Conservation (phyloP, 1,139 yeast genomes). For the Suhomyces panamericanus region DNA sequence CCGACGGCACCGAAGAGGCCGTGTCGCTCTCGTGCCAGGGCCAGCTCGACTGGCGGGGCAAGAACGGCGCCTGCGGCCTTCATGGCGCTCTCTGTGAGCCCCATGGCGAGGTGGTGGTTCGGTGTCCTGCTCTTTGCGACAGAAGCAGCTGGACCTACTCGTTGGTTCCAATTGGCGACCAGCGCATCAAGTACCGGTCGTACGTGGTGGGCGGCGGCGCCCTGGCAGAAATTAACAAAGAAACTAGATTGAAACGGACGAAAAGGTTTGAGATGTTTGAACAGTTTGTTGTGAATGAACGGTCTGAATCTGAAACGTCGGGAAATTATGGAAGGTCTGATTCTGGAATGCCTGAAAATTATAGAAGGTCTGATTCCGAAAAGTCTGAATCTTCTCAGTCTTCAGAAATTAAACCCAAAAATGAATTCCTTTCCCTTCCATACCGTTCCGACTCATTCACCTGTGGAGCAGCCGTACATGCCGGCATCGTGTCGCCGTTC, state of each 20-base stretch:
- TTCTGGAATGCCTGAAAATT: too few relatives aligned
- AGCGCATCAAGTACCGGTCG: conserved; percentile 66
- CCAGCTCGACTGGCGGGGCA: conserved; percentile 61
- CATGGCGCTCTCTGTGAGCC: conserved; percentile 59
- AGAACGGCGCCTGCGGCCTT: conserved; percentile 74
- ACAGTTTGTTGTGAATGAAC: background rate
- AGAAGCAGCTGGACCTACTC: conserved; percentile 77
- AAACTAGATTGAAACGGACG: background rate
- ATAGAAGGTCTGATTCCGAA: too few relatives aligned
- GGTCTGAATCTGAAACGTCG: too few relatives aligned
- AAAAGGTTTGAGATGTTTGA: too few relatives aligned
- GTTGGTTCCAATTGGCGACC: conserved; percentile 71
- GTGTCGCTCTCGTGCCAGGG: conserved; percentile 22
- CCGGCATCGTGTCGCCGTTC: conserved; percentile 71
- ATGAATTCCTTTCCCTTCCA: conserved; percentile 35
- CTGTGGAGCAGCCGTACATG: conserved; percentile 89
- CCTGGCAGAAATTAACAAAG: background rate
- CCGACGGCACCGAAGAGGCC: conserved; percentile 19
- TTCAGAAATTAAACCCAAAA: background rate
- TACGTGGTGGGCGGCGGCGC: conserved; percentile 69
- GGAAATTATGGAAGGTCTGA: too few relatives aligned
- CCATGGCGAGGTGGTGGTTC: conserved; percentile 50
- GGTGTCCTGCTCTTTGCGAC: conserved; percentile 90
- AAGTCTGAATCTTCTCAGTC: too few relatives aligned
- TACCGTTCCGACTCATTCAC: conserved; percentile 88